Percentiles rank a stretch among this genome's conserved stretches.
Conservation (phyloP, 805 yeast species). For the Hanseniaspora guilliermondii region DNA sequence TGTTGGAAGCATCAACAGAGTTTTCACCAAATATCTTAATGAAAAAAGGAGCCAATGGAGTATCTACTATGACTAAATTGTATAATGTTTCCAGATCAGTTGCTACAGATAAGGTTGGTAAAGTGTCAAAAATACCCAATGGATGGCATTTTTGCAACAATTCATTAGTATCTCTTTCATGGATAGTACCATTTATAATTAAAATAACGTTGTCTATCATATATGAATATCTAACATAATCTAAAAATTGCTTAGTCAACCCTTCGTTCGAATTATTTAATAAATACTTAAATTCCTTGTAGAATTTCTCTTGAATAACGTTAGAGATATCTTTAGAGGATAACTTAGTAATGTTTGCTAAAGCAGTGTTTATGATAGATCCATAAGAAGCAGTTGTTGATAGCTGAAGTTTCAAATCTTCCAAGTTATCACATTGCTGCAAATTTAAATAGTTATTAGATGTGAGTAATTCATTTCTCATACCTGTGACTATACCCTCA, state of each 20-base stretch:
- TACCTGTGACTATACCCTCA: slow-evolving; percentile 92
- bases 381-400: slow-evolving; percentile 89
- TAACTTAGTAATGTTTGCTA: slow-evolving; percentile 67
- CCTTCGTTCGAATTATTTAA: slow-evolving; percentile 66
- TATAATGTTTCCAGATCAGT: slow-evolving; percentile 90
- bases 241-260: slow-evolving; percentile 70
- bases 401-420: slow-evolving; percentile 84
- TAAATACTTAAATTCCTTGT: slow-evolving; percentile 73
- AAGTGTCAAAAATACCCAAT: slow-evolving; percentile 94
- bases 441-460: slow-evolving; percentile 76
- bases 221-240: slow-evolving; percentile 86
- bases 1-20: slow-evolving; percentile 36
- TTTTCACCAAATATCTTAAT: slow-evolving; percentile 75
- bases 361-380: slow-evolving; percentile 68
- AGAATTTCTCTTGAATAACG: slow-evolving; percentile 64
- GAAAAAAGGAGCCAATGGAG: slow-evolving; percentile 95
- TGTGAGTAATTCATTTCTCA: slow-evolving; percentile 69
- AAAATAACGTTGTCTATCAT: slow-evolving; percentile 96
- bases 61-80: slow-evolving; percentile 83
- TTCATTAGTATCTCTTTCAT: slow-evolving; percentile 82
- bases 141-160: slow-evolving; percentile 89
- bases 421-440: slow-evolving; percentile 91
- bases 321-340: slow-evolving; percentile 30
- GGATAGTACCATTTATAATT: slow-evolving; percentile 94
- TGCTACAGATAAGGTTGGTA: slow-evolving; percentile 89